A percentile compares a stretch with the other conserved stretches of the same genome.
Evolutionary conservation across 2,329 filamentous ascomycete species (phyloP).

Genomic region (Elsinoe fawcettii): DNA sequence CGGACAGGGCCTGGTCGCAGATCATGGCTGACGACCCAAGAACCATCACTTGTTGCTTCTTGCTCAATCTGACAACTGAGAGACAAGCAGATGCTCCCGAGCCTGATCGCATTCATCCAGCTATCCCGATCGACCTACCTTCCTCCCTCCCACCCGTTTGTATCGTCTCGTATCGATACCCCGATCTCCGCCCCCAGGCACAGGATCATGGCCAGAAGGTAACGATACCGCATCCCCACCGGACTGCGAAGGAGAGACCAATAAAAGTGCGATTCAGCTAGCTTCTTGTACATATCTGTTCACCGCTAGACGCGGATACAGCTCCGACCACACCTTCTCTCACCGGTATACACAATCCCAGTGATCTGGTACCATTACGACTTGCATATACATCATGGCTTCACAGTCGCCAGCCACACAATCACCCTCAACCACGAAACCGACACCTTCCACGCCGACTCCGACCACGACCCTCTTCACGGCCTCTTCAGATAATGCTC

Average conservation of each 20-base stretch:
- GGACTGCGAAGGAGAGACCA: neutral
- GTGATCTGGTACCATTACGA: neutral
- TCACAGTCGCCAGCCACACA: slow-evolving; percentile 13
- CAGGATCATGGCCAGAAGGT: neutral
- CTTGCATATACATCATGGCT: neutral
- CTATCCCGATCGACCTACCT: neutral
- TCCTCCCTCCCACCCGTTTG: neutral
- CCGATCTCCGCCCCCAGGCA: neutral
- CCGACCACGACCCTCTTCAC: slow-evolving; percentile 1
- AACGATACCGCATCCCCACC: slow-evolving; percentile 4
- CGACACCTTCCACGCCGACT: slow-evolving; percentile 11
- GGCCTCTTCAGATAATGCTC: slow-evolving; percentile 14
- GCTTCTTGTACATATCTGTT: slow-evolving; percentile 8
- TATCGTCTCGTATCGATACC: slow-evolving; percentile 8
- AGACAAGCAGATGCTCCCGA: neutral
- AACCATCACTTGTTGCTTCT: neutral
- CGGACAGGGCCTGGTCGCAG: slow-evolving; percentile 3
- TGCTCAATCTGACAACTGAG: neutral
- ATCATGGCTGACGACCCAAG: slow-evolving; percentile 6
- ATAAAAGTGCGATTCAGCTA: neutral
- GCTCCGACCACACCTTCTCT: neutral
- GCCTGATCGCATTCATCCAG: neutral
- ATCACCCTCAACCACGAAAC: neutral
- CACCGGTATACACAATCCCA: neutral
- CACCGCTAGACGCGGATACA: slow-evolving; percentile 1